Evolutionary conservation across 1,284 basidiomycete genomes (phyloP).

Genomic region (Pulchroboletus neoregius): DNA sequence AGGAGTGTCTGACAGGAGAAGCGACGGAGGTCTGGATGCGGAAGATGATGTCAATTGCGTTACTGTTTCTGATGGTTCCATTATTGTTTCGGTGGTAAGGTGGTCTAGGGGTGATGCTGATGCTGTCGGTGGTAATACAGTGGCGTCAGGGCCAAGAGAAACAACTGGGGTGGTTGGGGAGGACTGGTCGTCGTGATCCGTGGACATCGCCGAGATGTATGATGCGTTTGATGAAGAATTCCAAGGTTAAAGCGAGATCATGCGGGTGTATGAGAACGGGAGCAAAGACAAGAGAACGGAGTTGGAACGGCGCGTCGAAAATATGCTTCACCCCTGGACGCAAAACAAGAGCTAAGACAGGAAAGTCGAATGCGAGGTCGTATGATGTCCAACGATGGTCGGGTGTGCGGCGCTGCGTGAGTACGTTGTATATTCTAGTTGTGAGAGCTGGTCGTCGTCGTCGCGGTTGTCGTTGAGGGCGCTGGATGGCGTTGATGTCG

Average conservation of each 20-base stretch:
- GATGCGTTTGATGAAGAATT: slow-evolving; percentile 12
- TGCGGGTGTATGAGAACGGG: slow-evolving; percentile 9
- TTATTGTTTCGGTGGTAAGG: slow-evolving; percentile 22
- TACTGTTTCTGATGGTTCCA: slow-evolving; percentile 21
- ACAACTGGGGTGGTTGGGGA: slow-evolving; percentile 14
- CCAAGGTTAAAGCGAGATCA: slow-evolving; percentile 20
- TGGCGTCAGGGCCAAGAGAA: slow-evolving; percentile 17
- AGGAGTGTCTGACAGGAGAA: slow-evolving; percentile 21
- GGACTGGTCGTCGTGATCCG: slow-evolving; percentile 24
- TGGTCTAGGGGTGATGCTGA: slow-evolving; percentile 25
- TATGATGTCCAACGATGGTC: neutral
- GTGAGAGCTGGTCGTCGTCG: slow-evolving; percentile 3
- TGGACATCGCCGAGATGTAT: slow-evolving; percentile 25
- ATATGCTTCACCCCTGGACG: slow-evolving; percentile 5
- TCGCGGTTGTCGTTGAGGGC: slow-evolving; percentile 16
- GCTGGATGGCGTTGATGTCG: slow-evolving; percentile 10
- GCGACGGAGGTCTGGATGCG: slow-evolving; percentile 26
- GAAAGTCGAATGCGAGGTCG: slow-evolving; percentile 6
- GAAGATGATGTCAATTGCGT: slow-evolving; percentile 10
- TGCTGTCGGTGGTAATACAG: slow-evolving; percentile 29
- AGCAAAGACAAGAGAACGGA: neutral
- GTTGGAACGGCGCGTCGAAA: slow-evolving; percentile 13
- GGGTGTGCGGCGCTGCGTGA: neutral
- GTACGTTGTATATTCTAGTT: neutral
- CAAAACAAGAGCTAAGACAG: slow-evolving; percentile 13